Percentiles rank a stretch among this genome's conserved stretches.
Conservation (phyloP, 2,329 filamentous ascomycete genomes). For the Botrytis deweyae region DNA sequence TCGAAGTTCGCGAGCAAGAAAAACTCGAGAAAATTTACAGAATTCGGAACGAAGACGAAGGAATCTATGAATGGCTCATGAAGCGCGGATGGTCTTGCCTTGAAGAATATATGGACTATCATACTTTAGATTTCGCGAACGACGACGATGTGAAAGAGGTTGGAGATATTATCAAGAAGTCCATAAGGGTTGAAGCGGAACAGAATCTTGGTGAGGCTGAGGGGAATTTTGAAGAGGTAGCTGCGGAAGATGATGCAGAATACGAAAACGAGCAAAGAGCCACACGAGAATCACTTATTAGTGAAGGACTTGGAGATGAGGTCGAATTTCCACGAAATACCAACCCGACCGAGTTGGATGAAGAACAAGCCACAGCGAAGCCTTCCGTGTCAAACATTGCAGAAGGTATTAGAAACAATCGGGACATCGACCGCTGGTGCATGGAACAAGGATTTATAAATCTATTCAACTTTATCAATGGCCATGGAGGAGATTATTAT, state of each 20-base stretch:
- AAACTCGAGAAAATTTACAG: neutral
- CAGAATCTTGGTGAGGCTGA: neutral
- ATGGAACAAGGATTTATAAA: neutral
- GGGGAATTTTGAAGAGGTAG: no score
- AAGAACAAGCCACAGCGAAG: constrained; percentile 41
- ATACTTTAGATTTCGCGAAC: neutral
- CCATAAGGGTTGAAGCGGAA: neutral
- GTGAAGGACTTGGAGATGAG: neutral
- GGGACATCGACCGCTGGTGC: neutral
- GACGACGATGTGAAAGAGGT: neutral
- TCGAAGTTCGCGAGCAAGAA: neutral
- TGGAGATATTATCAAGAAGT: neutral
- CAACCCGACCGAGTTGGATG: constrained; percentile 35
- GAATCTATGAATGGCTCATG: constrained; percentile 1
- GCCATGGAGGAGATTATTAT: neutral
- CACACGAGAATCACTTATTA: neutral
- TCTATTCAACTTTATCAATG: neutral
- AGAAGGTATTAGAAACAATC: constrained; percentile 22
- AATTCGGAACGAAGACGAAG: neutral
- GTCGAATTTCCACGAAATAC: neutral
- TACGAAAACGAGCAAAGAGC: neutral
- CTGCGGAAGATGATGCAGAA: neutral
- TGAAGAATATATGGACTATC: neutral
- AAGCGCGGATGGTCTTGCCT: neutral
- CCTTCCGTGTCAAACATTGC: constrained; percentile 43